Percentiles rank a stretch among this genome's conserved stretches.
Conservation (phyloP, 108 stramenopile genomes). For the Fragilaria radians region DNA sequence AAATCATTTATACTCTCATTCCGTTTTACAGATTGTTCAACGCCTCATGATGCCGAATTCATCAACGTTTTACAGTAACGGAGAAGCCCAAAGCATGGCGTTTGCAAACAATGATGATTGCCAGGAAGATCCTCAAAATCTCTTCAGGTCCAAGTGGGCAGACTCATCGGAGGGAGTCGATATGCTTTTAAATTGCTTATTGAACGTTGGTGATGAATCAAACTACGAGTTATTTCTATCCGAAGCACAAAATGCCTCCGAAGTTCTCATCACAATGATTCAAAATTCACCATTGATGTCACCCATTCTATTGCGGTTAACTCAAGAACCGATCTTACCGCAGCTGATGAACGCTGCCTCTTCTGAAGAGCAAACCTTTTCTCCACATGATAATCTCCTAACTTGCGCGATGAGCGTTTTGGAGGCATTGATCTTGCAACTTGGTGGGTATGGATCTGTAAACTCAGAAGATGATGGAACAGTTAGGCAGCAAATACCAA, state of each 20-base stretch:
- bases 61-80: slow-evolving; percentile 10
- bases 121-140: not conserved
- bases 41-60: slow-evolving; percentile 68
- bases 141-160: slow-evolving; percentile 68
- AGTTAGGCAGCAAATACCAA: slow-evolving; percentile 3
- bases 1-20: slow-evolving; percentile 83
- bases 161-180: slow-evolving; percentile 43
- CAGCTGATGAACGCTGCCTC: slow-evolving; percentile 33
- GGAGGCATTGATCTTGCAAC: slow-evolving; percentile 78
- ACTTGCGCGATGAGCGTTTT: slow-evolving; percentile 78
- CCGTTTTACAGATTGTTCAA: slow-evolving; percentile 92
- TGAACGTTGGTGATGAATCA: slow-evolving; percentile 23
- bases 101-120: slow-evolving; percentile 24
- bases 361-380: slow-evolving; percentile 18
- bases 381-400: slow-evolving; percentile 56
- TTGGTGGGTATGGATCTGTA: slow-evolving; percentile 83
- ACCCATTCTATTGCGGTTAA: slow-evolving; percentile 42
- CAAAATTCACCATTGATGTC: slow-evolving; percentile 75
- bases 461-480: slow-evolving; percentile 17
- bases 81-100: slow-evolving; percentile 1
- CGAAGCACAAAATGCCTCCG: slow-evolving; percentile 61
- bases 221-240: slow-evolving; percentile 26
- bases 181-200: slow-evolving; percentile 48
- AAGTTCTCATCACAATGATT: slow-evolving; percentile 79
- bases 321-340: slow-evolving; percentile 49